Evolutionary conservation across 176 grass and related monocot species (phyloP), one percentile per base, ranked within the genome.

Genomic region (Tillandsia leiboldiana): DNA sequence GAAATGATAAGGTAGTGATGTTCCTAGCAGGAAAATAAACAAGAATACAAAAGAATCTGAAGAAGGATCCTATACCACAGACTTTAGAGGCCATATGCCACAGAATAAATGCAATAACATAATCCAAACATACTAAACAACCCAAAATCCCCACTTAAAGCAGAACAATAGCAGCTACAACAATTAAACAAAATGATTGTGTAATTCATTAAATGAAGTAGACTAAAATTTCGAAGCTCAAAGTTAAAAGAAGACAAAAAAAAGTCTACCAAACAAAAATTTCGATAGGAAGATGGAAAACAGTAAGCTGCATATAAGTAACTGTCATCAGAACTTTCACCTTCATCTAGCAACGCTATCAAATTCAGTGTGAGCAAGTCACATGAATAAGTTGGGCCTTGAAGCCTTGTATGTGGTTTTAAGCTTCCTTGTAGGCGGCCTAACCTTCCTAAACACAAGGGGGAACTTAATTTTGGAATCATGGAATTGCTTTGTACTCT

Each of bases 401-500:
- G 92, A 89, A 2, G 92, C 88, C 85, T 96, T 96, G 68, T 81
- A 96, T 49, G 93, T 96, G 64, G 86, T 96, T 74, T 87, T 96
- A 51, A 96, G 76, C 79, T 89, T 88, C 71, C 89, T 74, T 53
- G 82, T 88, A 9, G 92, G 92, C 0, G 92, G 92, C 58, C 92
- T 85, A 12, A 96, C 80, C 83, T 91, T 96, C 75, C 83, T 84
- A 77, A 73, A 96, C 10, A 89, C 84, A 0, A 96, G 77, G 1
- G 89, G 86, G 72, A 96, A 96, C 79, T 82, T 83, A 52, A 92
- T 89, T 69, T 81, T 64, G 1, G 86, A 61, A 24, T 89, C 87
- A 85, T 96, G 93, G 70, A 96, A 92, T 47, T 96, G 93, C 70
- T 96, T 96, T 2, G 94, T 90, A 75, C 81, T 97, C 71, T 97